phyloP scores from a whole-genome alignment of 208 protist species.

The Trypanosoma rangeli region DNA sequence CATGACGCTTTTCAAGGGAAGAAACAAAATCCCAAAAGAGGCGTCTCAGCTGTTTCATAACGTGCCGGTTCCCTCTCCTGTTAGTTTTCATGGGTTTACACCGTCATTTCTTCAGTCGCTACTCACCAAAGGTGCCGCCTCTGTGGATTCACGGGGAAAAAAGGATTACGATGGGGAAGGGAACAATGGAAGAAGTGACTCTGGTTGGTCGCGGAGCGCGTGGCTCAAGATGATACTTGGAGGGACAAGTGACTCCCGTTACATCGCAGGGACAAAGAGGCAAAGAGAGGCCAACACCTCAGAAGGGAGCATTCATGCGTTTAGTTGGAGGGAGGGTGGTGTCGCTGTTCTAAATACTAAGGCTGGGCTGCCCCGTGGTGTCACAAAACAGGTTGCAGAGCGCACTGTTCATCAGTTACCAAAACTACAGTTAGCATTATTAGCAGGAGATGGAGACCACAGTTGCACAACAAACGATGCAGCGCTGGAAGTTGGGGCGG shows the following conservation, averaged over 20 bases:
- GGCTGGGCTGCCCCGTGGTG: conserved; percentile 63
- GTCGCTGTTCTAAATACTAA: conserved; percentile 69
- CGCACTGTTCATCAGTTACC: conserved; percentile 12
- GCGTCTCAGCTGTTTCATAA: not conserved
- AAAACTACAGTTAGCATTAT: not conserved
- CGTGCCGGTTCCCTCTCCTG: not conserved
- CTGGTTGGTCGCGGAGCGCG: conserved; percentile 26
- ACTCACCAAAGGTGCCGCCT: not conserved
- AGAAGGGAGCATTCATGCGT: not conserved
- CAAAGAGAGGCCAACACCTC: not conserved
- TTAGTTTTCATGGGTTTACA: conserved; percentile 20
- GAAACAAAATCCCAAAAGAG: not conserved
- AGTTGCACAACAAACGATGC: not conserved
- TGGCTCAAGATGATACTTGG: conserved; percentile 17
- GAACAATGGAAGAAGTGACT: not conserved
- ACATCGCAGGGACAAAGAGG: conserved; percentile 4
- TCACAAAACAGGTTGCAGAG: conserved; percentile 24
- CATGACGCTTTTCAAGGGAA: not conserved
- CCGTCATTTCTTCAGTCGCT: conserved; percentile 7
- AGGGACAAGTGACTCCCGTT: not conserved
- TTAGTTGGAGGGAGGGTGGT: conserved; percentile 4
- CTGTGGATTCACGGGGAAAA: not conserved
- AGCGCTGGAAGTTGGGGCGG: conserved; percentile 5
- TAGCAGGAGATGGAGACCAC: not conserved
- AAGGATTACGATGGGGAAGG: not conserved